A percentile compares a stretch with the other conserved stretches of the same genome.
These are phyloP conservation scores for Fusarium siculi DNA, from an alignment of 2,329 filamentous ascomycete species.

Conservation along the genomic window DNA sequence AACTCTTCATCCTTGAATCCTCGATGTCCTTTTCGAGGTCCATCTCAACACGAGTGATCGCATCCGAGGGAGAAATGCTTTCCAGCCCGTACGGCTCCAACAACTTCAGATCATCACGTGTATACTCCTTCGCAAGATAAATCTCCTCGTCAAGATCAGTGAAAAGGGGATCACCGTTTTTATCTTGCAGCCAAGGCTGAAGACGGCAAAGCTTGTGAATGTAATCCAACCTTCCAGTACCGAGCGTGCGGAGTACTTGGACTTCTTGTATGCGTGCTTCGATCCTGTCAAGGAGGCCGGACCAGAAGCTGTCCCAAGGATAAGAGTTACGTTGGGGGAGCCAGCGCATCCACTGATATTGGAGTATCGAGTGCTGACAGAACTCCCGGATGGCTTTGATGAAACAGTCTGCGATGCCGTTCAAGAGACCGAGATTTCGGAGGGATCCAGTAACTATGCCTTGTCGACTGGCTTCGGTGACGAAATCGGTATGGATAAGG, in stretches of 20 bases:
- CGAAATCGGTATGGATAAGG: conserved; percentile 62
- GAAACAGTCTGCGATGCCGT: conserved; percentile 53
- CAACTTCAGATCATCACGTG: background rate
- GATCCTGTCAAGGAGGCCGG: conserved; percentile 40
- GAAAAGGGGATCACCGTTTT: conserved; percentile 29
- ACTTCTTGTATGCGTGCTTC: conserved; percentile 14
- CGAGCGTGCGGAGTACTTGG: conserved; percentile 18
- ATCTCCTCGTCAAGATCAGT: conserved; percentile 18
- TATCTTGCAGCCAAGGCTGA: conserved; percentile 16
- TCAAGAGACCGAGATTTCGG: conserved; percentile 52
- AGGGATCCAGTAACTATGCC: conserved; percentile 52
- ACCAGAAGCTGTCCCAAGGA: conserved; percentile 46
- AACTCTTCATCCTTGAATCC: conserved; percentile 24
- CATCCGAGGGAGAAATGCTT: background rate
- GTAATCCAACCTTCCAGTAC: background rate
- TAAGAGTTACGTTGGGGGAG: conserved; percentile 48
- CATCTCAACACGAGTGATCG: conserved; percentile 7
- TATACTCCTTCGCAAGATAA: conserved; percentile 35
- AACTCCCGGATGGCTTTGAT: conserved; percentile 52
- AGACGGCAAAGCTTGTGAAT: conserved; percentile 16
- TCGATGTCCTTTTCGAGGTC: conserved; percentile 4
- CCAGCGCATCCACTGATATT: conserved; percentile 58
- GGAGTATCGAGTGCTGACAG: conserved; percentile 50
- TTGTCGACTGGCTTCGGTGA: conserved; percentile 57
- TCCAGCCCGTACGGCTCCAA: conserved; percentile 21